A percentile compares a stretch with the other conserved stretches of the same genome.
These are phyloP conservation scores for Apiotrichum mycotoxinovorans DNA, from an alignment of 1,284 basidiomycete species.

Conservation along the genomic window DNA sequence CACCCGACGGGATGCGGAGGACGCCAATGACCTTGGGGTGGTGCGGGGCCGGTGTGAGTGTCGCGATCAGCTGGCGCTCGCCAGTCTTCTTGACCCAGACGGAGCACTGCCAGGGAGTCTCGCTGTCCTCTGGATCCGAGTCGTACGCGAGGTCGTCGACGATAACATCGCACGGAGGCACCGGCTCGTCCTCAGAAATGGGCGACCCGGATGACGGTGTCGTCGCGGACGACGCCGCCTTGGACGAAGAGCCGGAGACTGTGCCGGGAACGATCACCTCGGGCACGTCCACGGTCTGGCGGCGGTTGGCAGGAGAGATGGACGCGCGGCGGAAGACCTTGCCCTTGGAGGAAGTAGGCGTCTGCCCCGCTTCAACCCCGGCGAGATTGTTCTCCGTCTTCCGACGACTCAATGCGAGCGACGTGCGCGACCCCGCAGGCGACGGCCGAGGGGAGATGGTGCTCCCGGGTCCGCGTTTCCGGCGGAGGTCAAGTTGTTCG, in stretches of 20 bases:
- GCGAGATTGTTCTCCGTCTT: not conserved
- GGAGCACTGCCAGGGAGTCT: slow-evolving; percentile 86
- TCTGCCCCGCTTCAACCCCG: not conserved
- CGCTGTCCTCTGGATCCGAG: slow-evolving; percentile 90
- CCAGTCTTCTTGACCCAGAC: slow-evolving; percentile 48
- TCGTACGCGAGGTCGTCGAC: slow-evolving; percentile 46
- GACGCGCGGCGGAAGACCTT: not conserved
- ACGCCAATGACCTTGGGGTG: slow-evolving; percentile 92
- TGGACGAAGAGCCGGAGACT: not conserved
- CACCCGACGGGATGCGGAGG: slow-evolving; percentile 80
- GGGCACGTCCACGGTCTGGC: not conserved
- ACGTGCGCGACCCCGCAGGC: not conserved
- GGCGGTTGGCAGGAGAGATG: not conserved
- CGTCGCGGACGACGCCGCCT: not conserved
- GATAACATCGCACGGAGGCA: slow-evolving; percentile 1
- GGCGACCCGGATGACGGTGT: not conserved
- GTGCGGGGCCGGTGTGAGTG: slow-evolving; percentile 85
- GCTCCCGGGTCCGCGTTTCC: not conserved
- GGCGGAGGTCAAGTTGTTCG: slow-evolving; percentile 1
- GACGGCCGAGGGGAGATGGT: not conserved
- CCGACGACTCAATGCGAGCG: not conserved
- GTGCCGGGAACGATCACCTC: not conserved
- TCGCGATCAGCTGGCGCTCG: slow-evolving; percentile 55
- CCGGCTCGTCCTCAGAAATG: slow-evolving; percentile 1
- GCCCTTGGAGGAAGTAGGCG: not conserved